Evolutionary conservation across 352 stramenopile genomes (phyloP).

Genomic region (Phytophthora agathidicida): DNA sequence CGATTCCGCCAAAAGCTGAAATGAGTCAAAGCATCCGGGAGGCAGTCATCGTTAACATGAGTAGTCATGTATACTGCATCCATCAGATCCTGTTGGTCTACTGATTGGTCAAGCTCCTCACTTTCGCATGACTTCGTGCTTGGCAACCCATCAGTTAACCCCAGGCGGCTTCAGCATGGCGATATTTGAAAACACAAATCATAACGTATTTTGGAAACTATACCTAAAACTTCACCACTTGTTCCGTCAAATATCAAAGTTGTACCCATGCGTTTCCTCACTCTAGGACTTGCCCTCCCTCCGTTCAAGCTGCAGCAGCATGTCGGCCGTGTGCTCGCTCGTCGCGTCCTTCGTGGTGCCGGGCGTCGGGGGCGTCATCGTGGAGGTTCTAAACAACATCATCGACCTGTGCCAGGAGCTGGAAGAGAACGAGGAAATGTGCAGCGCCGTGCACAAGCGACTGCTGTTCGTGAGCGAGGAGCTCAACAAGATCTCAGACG

Average conservation of each 20-base stretch:
- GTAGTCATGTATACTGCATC: no score
- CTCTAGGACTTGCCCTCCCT: neutral
- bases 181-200: neutral
- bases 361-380: slow-evolving; percentile 25
- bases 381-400: slow-evolving; percentile 23
- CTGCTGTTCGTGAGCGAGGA: slow-evolving; percentile 26
- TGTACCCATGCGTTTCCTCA: neutral
- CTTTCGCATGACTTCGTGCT: no score
- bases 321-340: slow-evolving; percentile 29
- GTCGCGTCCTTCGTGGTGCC: slow-evolving; percentile 31
- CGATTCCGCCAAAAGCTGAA: no score
- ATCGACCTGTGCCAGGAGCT: slow-evolving; percentile 31
- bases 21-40: no score
- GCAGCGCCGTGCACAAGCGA: slow-evolving; percentile 19
- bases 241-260: neutral
- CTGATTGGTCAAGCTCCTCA: no score
- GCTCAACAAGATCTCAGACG: slow-evolving; percentile 27
- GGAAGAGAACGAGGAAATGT: slow-evolving; percentile 40
- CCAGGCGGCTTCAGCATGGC: no score
- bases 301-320: neutral
- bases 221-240: neutral
- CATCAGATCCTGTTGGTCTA: no score
- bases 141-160: no score
- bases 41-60: no score
- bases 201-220: slow-evolving; percentile 17